These are phyloP conservation scores for Hemisphaericaspora lyxosophila DNA, from an alignment of 1,139 yeast species.

Conservation along the genomic window DNA sequence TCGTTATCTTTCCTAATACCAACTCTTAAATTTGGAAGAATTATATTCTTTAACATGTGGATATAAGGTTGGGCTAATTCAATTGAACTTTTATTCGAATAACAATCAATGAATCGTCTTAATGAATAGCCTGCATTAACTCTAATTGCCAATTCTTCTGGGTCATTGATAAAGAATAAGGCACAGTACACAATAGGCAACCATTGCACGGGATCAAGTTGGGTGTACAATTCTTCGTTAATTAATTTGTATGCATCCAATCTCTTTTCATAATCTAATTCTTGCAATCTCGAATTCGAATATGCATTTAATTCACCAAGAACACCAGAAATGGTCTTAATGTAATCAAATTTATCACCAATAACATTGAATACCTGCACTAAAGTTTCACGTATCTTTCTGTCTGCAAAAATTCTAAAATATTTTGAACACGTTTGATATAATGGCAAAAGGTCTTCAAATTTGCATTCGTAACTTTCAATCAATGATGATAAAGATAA, in stretches of 20 bases:
- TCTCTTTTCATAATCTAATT: slow-evolving; percentile 77
- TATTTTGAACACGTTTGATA: slow-evolving; percentile 59
- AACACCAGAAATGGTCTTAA: slow-evolving; percentile 48
- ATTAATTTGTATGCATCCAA: slow-evolving; percentile 65
- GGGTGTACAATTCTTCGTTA: slow-evolving; percentile 53
- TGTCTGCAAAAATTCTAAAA: slow-evolving; percentile 58
- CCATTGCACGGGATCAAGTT: slow-evolving; percentile 66
- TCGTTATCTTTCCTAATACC: slow-evolving; percentile 70
- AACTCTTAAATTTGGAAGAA: slow-evolving; percentile 64
- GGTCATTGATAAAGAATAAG: slow-evolving; percentile 72
- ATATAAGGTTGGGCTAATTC: slow-evolving; percentile 39
- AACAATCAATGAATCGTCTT: slow-evolving; percentile 64
- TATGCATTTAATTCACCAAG: slow-evolving; percentile 69
- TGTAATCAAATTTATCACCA: slow-evolving; percentile 51
- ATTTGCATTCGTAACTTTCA: slow-evolving; percentile 51
- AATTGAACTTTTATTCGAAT: slow-evolving; percentile 31
- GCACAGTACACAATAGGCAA: slow-evolving; percentile 68
- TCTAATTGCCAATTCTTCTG: slow-evolving; percentile 77
- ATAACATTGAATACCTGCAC: slow-evolving; percentile 60
- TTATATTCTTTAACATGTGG: slow-evolving; percentile 49
- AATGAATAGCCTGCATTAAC: slow-evolving; percentile 72
- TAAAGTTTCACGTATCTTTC: slow-evolving; percentile 59
- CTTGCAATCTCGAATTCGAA: slow-evolving; percentile 60
- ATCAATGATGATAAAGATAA: slow-evolving; percentile 58
- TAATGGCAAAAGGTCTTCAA: slow-evolving; percentile 52